phyloP scores from a whole-genome alignment of 306 rosid genomes.

The Fagus crenata region DNA sequence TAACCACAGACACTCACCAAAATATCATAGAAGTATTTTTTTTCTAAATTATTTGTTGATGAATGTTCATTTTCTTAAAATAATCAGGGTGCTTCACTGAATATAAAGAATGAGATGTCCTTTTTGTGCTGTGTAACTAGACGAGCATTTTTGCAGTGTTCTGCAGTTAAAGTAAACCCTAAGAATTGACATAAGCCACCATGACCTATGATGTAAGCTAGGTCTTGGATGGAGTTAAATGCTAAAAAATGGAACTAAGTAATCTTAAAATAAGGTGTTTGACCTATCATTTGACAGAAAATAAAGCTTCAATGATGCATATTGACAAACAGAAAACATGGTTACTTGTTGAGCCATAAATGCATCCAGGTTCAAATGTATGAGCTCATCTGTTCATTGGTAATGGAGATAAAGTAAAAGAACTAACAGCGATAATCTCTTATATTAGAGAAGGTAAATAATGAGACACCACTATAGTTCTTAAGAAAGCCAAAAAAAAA shows the following conservation, averaged over 20 bases:
- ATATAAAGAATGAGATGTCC: background rate
- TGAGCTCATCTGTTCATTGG: background rate
- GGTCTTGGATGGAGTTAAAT: background rate
- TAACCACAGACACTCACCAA: background rate
- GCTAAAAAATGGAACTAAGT: background rate
- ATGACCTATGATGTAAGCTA: background rate
- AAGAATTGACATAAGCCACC: background rate
- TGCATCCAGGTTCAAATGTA: background rate
- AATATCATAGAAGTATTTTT: background rate
- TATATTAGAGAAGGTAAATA: background rate
- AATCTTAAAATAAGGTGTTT: background rate
- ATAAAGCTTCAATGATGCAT: background rate
- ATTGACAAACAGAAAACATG: background rate
- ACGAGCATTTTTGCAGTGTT: background rate
- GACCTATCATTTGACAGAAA: background rate
- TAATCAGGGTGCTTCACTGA: background rate
- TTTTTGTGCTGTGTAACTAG: background rate
- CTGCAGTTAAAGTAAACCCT: background rate
- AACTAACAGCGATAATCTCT: background rate
- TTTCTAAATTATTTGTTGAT: background rate
- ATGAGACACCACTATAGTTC: constrained; percentile 18
- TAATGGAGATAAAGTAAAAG: background rate
- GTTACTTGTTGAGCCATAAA: background rate
- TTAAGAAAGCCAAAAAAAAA: background rate
- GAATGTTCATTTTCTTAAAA: background rate